phyloP scores from a whole-genome alignment of 345 rosid genomes.

The Dipteronia dyeriana region DNA sequence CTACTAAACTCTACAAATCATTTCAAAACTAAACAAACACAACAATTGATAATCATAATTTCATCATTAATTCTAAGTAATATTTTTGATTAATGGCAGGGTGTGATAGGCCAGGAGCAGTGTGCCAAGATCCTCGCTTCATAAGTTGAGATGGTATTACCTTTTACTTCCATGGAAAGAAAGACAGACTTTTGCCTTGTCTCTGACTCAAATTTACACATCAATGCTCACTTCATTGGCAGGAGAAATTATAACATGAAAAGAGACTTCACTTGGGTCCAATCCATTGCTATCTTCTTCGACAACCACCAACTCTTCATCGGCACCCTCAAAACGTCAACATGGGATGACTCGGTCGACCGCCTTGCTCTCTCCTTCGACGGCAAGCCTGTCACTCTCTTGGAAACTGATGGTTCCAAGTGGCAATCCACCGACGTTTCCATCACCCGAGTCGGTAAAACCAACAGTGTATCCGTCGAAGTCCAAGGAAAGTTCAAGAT shows the following conservation, averaged over 20 bases:
- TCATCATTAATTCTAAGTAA: too few species aligned
- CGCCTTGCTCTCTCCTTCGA: constrained; percentile 44
- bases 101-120: constrained; percentile 59
- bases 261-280: constrained; percentile 70
- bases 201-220: constrained; percentile 53
- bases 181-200: constrained; percentile 57
- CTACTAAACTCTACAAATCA: background rate
- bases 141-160: constrained; percentile 64
- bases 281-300: constrained; percentile 50
- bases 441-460: constrained; percentile 37
- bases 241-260: constrained; percentile 44
- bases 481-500: constrained; percentile 46
- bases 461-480: constrained; percentile 41
- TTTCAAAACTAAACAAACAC: background rate
- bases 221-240: constrained; percentile 61
- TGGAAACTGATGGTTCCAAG: constrained; percentile 30
- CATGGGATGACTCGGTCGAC: constrained; percentile 53
- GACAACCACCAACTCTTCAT: constrained; percentile 50
- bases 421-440: constrained; percentile 40
- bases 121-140: constrained; percentile 72
- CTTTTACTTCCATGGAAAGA: constrained; percentile 78
- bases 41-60: too few species aligned
- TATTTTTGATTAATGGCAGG: constrained; percentile 26
- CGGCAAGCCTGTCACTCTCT: constrained; percentile 31
- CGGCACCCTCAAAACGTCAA: constrained; percentile 54